Base-by-base conservation (phyloP, 192 early-diverging fungal genomes). In the Irineochytrium annulatum region DNA sequence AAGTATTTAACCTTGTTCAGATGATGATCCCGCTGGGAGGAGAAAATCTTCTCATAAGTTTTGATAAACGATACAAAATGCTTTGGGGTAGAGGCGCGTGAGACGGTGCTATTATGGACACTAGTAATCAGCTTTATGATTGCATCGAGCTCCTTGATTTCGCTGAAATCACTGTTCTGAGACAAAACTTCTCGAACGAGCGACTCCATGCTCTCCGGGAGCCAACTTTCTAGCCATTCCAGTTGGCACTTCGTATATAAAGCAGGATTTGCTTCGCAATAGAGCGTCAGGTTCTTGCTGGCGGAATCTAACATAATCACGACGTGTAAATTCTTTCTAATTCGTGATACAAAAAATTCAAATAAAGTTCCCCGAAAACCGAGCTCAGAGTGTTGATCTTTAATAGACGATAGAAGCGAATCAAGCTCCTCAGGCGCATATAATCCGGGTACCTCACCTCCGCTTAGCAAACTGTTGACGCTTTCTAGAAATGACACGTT, bases 361-460 rank as follows among this genome's bases (percentile, higher is more conserved):
- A 71, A 77, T 3, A 85, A 30, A 8, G 69, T 76, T 41, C 79
- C 77, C 22, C 63, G 32, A 56, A 67, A 85, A 16, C 78, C 75
- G 28, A 70, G 79, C 59, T 85, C 68, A 0, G 76, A 77, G 55
- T 81, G 73, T 5, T 22, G 17, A 26, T 74, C 70, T 34, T 80
- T 84, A 5, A 85, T 52, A 20, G 64, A 60, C 14, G 39, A 35
- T 14, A 75, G 52, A 28, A 82, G 28, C 0, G 62, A 52, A 22
- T 84, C 80, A 19, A 84, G 63, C 57, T 85, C 83, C 24, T 85
- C 83, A n/a, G 48, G 60, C 4, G 65, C 32, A 43, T 85, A 84
- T 3, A 85, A 62, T 16, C 79, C 79, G 11, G 76, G 70, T 16
- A 82, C 69, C 59, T 85, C 78, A 11, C 75, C 71, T 20, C 76